Conservation (phyloP, 2,329 filamentous ascomycete species). For the Aureobasidium sp. region DNA sequence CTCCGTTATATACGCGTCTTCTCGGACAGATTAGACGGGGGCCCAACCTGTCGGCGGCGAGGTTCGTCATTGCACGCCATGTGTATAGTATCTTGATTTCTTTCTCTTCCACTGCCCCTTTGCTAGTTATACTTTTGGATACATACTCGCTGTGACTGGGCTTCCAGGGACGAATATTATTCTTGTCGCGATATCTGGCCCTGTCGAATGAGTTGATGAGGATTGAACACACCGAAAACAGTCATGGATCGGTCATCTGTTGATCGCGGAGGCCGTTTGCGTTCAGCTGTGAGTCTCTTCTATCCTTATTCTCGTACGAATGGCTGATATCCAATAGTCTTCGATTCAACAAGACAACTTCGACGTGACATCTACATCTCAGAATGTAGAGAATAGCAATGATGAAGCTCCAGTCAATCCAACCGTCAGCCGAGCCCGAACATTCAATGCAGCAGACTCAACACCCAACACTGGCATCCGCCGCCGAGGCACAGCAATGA, state of each 20-base stretch:
- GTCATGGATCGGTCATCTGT: constrained; percentile 1
- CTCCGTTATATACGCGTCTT: constrained; percentile 7
- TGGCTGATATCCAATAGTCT: neutral
- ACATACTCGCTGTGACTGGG: neutral
- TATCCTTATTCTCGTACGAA: neutral
- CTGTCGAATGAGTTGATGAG: neutral
- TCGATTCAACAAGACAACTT: constrained; percentile 4
- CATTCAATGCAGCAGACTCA: neutral
- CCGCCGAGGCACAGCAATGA: neutral
- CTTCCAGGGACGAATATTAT: neutral
- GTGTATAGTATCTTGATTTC: neutral
- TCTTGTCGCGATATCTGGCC: neutral
- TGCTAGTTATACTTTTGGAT: neutral
- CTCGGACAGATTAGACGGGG: neutral
- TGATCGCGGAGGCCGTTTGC: neutral
- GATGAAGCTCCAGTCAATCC: neutral
- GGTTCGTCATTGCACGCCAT: neutral
- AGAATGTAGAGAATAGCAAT: neutral
- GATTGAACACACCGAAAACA: neutral
- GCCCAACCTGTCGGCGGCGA: constrained; percentile 3
- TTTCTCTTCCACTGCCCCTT: neutral
- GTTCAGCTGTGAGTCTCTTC: neutral
- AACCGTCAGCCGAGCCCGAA: neutral
- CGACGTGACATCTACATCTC: neutral
- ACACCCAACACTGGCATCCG: neutral